Base-by-base conservation (phyloP, 2,329 filamentous ascomycete species). In the Fusarium sp. region DNA sequence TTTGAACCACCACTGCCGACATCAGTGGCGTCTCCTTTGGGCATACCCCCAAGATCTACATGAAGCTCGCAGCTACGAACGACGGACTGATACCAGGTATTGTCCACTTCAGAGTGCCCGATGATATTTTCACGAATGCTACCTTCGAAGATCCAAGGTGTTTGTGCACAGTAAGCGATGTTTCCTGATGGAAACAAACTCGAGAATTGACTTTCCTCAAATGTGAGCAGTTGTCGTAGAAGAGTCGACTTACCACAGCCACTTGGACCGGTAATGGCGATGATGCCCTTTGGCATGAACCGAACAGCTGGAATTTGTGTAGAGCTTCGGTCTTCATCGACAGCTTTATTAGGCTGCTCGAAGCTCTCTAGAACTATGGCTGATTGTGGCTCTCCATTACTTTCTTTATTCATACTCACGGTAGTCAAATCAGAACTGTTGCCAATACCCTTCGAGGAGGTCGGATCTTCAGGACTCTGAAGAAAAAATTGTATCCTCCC, bases 1-100 rank as follows among this genome's bases (percentile, higher is more conserved):
- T 57, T 57, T 12, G 53, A 57, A 18, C 53, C 53, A 40, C 44
- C 18, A 22, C 32, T 57, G 12, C 42, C 53, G 9, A 57, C 53
- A 13, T 57, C 16, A 16, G 53, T 57, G 18, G 11, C 13, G 13
- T 57, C 53, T 7, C 42, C 27, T 5, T 57, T 37, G 24, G 32
- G 53, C 53, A 57, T 57, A 6, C 30, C n/a, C 7, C 29, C 53
- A 10, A 57, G 22, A 18, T 57, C 53, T 18, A 24, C 44, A 16
- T 14, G 22, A 12, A 57, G 53, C 13, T 57, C 53, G 8, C 53
- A 57, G 29, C 22, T 47, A 3, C 9, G 32, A 47, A 57, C 11
- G 2, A 57, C 32, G 3, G 18, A 47, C 16, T 47, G 32, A 27
- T 57, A 57, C 53, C 53, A 57, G 7, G 4, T 22, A 3, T 41